Base-by-base conservation (phyloP, 2,329 filamentous ascomycete genomes). In the Neurospora crassa region DNA sequence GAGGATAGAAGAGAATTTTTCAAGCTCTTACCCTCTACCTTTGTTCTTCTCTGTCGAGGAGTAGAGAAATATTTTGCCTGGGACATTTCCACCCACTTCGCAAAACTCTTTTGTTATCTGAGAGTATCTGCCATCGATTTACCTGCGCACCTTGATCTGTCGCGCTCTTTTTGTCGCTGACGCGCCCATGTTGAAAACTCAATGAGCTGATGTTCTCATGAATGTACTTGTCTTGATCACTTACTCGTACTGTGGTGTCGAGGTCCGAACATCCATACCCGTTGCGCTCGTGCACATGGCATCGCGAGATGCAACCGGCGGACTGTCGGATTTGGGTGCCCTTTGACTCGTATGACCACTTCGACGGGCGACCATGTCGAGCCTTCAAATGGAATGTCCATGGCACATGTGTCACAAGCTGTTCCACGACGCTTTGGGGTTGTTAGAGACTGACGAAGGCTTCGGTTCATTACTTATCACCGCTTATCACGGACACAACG, bases 1-100 rank as follows among this genome's bases (percentile, higher is more conserved):
- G 85, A 88, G 88, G 89, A 89, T 78, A 91, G 89, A 90, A 76
- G 71, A 80, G 84, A 71, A 59, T 78, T 71, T 75, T 74, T 80
- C 83, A 81, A 79, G 79, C 80, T 81, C 84, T 86, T 85, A 85
- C 84, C 83, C 80, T 84, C 80, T 84, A 82, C 79, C 81, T 81
- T 80, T 76, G 72, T 74, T 75, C 73, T 73, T 75, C 76, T 75
- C 72, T 71, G 71, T 79, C 76, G 79, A 76, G 73, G 76, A 77
- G 76, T 75, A 75, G 79, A 80, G 79, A 81, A 81, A 80, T 79
- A 77, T 76, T 76, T 77, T 69, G 74, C 74, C 74, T 71, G 78
- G 78, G 74, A 80, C 78, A 79, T 76, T 12, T 43, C 24, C n/a
- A 20, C 45, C 6, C 24, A 59, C 20, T 41, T 41, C 14, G 4